Evolutionary conservation across 371 early-diverging fungal species (phyloP).

Genomic region (Apophysomyces trapeziformis): DNA sequence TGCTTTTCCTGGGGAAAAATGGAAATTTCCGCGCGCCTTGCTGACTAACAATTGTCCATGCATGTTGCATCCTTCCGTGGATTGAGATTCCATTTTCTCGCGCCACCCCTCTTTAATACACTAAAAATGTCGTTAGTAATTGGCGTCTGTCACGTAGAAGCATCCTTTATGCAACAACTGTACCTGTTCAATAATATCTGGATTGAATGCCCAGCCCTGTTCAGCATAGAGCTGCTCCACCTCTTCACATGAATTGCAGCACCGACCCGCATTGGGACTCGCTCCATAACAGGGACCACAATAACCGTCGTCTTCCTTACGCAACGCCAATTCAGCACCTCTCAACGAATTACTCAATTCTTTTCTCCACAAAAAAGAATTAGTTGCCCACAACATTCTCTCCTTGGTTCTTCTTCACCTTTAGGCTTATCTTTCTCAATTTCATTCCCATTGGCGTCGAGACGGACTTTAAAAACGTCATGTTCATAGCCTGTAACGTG

Average conservation of each 20-base stretch:
- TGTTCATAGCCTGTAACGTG: constrained; percentile 82
- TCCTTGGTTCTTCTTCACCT: constrained; percentile 31
- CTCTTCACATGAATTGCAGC: constrained; percentile 95
- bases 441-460: constrained; percentile 70
- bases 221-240: constrained; percentile 82
- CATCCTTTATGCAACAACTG: not conserved
- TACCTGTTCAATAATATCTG: constrained; percentile 80
- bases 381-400: no score
- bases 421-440: constrained; percentile 61
- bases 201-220: constrained; percentile 79
- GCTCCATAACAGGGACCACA: constrained; percentile 95
- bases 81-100: constrained; percentile 73
- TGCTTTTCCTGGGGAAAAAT: constrained; percentile 89
- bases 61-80: constrained; percentile 89
- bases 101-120: constrained; percentile 87
- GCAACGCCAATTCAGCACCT: not conserved
- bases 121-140: constrained; percentile 18
- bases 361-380: not conserved
- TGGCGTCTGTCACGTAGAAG: no score
- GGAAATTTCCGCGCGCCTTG: constrained; percentile 90
- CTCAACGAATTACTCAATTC: constrained; percentile 15
- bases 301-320: constrained; percentile 41
- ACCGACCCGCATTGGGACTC: constrained; percentile 57
- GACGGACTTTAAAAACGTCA: constrained; percentile 79
- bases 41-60: constrained; percentile 84